phyloP scores from a whole-genome alignment of 352 stramenopile genomes.

The Globisporangium splendens region DNA sequence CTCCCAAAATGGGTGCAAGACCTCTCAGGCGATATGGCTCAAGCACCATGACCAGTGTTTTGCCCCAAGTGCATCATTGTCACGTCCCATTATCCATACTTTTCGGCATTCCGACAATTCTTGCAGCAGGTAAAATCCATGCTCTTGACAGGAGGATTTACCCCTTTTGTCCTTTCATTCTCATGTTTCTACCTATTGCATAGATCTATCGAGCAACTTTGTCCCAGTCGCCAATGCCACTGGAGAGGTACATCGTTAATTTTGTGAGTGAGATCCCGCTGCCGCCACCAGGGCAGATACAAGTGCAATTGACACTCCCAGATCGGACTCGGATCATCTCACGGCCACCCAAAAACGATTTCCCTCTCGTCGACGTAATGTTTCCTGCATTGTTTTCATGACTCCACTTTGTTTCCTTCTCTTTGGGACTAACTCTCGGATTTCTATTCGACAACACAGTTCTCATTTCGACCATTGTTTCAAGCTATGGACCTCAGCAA shows the following conservation, averaged over 20 bases:
- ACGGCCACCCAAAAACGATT: slow-evolving; percentile 87
- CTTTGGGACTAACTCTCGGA: neutral
- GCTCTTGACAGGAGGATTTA: neutral
- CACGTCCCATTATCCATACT: slow-evolving; percentile 95
- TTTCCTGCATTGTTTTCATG: neutral
- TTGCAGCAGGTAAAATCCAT: slow-evolving; percentile 86
- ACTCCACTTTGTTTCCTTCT: neutral
- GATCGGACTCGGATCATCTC: slow-evolving; percentile 86
- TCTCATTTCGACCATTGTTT: slow-evolving; percentile 93
- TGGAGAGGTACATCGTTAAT: slow-evolving; percentile 97
- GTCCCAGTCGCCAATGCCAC: slow-evolving; percentile 89
- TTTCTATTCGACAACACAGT: slow-evolving; percentile 29
- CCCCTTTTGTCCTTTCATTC: neutral
- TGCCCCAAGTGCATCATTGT: slow-evolving; percentile 92
- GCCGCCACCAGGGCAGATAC: slow-evolving; percentile 88
- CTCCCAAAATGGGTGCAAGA: slow-evolving; percentile 74
- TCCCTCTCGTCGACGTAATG: slow-evolving; percentile 88
- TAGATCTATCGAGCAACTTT: slow-evolving; percentile 80
- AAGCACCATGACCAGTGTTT: slow-evolving; percentile 70
- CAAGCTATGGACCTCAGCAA: slow-evolving; percentile 90
- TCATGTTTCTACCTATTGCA: neutral
- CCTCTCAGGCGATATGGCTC: slow-evolving; percentile 40
- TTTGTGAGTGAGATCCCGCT: slow-evolving; percentile 95
- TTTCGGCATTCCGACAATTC: slow-evolving; percentile 93
- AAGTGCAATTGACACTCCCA: slow-evolving; percentile 87